phyloP scores from a whole-genome alignment of 2,329 filamentous ascomycete genomes.

The Trichoderma simmonsii region DNA sequence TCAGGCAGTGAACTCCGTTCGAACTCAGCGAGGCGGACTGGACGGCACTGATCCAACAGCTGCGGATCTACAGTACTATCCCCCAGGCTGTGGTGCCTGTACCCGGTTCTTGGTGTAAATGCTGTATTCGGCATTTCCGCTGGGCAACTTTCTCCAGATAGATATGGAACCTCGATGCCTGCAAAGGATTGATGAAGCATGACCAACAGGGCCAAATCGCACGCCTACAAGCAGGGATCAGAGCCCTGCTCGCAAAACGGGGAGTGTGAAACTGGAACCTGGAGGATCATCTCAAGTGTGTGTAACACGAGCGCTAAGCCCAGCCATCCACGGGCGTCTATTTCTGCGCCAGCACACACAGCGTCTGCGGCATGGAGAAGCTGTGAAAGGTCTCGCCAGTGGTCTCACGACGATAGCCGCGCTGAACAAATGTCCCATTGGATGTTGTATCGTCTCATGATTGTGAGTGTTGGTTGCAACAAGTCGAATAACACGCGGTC shows the following conservation, averaged over 20 bases:
- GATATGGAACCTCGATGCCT: not conserved
- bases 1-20: not conserved
- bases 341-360: not conserved
- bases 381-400: not conserved
- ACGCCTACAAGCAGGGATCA: not conserved
- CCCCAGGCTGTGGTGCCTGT: not conserved
- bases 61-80: not conserved
- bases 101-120: not conserved
- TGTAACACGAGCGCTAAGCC: constrained; percentile 3
- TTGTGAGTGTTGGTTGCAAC: not conserved
- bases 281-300: not conserved
- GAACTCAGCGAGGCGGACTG: not conserved
- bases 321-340: not conserved
- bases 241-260: not conserved
- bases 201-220: not conserved
- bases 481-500: not conserved
- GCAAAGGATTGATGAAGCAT: not conserved
- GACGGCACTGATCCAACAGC: not conserved
- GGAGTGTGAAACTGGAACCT: not conserved
- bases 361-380: not conserved
- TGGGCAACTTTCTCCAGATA: not conserved
- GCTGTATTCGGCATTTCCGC: not conserved
- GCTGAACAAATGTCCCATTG: not conserved
- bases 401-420: not conserved
- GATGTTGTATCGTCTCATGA: not conserved